Evolutionary conservation across 345 rosid species (phyloP).

Genomic region (Lagerstroemia speciosa): DNA sequence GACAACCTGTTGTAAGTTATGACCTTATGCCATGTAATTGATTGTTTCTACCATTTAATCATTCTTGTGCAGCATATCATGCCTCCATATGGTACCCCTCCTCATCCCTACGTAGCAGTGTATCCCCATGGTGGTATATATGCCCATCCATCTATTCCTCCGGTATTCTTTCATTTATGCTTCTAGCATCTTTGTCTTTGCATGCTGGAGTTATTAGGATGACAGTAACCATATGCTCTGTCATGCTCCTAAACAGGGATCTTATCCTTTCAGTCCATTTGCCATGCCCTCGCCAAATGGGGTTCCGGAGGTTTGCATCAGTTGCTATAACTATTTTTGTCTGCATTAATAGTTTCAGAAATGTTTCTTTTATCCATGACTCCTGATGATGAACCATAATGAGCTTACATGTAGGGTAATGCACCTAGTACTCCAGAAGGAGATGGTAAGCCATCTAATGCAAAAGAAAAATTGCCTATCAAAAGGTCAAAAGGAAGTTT

Average conservation of each 20-base stretch:
- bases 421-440: constrained; percentile 60
- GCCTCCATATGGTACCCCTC: constrained; percentile 98
- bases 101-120: constrained; percentile 97
- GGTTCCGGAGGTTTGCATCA: constrained; percentile 66
- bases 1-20: no score
- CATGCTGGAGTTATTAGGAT: background rate
- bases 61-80: constrained; percentile 64
- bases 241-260: constrained; percentile 45
- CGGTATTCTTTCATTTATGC: constrained; percentile 42
- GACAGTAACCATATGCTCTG: constrained; percentile 3
- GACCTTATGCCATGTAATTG: background rate
- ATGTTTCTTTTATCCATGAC: constrained; percentile 3
- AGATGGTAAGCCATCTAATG: constrained; percentile 73
- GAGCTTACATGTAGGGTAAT: constrained; percentile 47
- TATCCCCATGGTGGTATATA: constrained; percentile 97
- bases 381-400: constrained; percentile 5
- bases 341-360: constrained; percentile 12
- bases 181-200: constrained; percentile 9
- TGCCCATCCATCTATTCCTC: constrained; percentile 90
- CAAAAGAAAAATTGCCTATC: constrained; percentile 88
- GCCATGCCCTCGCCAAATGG: constrained; percentile 95
- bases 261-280: constrained; percentile 94
- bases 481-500: constrained; percentile 98
- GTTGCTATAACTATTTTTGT: constrained; percentile 20
- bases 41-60: background rate